phyloP scores from a whole-genome alignment of 495 filamentous ascomycete genomes.

The Aspergillus cristatus region DNA sequence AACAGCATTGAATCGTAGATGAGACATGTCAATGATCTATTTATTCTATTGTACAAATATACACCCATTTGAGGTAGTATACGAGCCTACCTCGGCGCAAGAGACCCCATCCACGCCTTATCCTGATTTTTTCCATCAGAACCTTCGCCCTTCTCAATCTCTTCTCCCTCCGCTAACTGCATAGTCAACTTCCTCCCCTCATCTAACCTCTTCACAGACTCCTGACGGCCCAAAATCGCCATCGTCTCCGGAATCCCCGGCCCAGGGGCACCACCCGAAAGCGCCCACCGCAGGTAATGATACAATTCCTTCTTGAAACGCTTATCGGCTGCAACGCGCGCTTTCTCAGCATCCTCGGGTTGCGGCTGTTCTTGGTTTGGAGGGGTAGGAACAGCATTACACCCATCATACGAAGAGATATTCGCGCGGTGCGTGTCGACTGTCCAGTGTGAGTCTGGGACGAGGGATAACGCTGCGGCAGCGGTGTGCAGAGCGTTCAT shows the following conservation, averaged over 20 bases:
- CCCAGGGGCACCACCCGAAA: constrained; percentile 49
- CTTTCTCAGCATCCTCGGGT: constrained; percentile 3
- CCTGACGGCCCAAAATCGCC: constrained; percentile 51
- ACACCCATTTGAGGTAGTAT: no score
- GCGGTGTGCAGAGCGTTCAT: constrained; percentile 31
- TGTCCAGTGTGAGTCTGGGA: constrained; percentile 29
- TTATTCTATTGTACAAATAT: no score
- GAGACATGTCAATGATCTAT: no score
- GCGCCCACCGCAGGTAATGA: constrained; percentile 58
- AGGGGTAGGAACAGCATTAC: constrained; percentile 8
- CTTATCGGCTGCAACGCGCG: constrained; percentile 17
- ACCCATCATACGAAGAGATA: constrained; percentile 31
- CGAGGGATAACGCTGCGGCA: constrained; percentile 28
- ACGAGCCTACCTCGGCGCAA: constrained; percentile 15
- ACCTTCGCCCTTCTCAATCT: constrained; percentile 6
- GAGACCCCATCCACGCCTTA: constrained; percentile 32
- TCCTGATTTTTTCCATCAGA: constrained; percentile 14
- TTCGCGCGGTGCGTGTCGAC: constrained; percentile 27
- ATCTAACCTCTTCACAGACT: constrained; percentile 46
- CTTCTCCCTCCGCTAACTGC: constrained; percentile 13
- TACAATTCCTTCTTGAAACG: constrained; percentile 38
- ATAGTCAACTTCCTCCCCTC: constrained; percentile 32
- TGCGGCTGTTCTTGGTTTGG: constrained; percentile 1
- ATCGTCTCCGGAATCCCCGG: constrained; percentile 51
- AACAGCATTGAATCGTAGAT: no score